Evolutionary conservation across 495 filamentous ascomycete species (phyloP).

Genomic region (Tuber calosporum): DNA sequence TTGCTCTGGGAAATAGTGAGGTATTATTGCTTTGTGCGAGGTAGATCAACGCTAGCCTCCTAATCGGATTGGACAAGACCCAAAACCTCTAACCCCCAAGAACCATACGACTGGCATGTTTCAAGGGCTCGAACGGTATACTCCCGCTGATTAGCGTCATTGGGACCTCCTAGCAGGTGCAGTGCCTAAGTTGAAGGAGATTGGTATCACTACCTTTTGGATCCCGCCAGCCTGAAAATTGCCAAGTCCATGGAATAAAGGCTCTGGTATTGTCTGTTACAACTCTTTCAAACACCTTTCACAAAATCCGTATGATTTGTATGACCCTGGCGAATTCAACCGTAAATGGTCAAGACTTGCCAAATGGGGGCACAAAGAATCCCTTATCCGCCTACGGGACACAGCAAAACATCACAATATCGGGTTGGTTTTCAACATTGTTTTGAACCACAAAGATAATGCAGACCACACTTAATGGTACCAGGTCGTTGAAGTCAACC

Average conservation of each 20-base stretch:
- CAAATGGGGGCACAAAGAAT: slow-evolving; percentile 65
- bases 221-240: slow-evolving; percentile 69
- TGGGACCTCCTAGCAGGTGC: slow-evolving; percentile 55
- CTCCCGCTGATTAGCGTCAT: slow-evolving; percentile 57
- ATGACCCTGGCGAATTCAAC: slow-evolving; percentile 69
- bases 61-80: background rate
- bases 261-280: slow-evolving; percentile 55
- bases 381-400: slow-evolving; percentile 51
- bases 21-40: background rate
- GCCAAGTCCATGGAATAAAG: slow-evolving; percentile 56
- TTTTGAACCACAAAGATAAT: slow-evolving; percentile 68
- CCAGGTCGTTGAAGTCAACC: slow-evolving; percentile 56
- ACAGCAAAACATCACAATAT: slow-evolving; percentile 51
- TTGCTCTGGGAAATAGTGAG: background rate
- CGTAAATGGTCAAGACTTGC: slow-evolving; percentile 60
- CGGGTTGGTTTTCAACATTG: slow-evolving; percentile 64
- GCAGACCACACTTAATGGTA: slow-evolving; percentile 59
- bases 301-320: slow-evolving; percentile 54
- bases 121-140: slow-evolving; percentile 71
- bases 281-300: background rate
- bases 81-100: slow-evolving; percentile 42
- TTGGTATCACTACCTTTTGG: slow-evolving; percentile 63
- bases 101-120: slow-evolving; percentile 63
- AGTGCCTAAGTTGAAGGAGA: slow-evolving; percentile 51
- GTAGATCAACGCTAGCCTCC: background rate